These are phyloP conservation scores for Gleditsia sinensis DNA, from an alignment of 306 rosid genomes.

Conservation along the genomic window DNA sequence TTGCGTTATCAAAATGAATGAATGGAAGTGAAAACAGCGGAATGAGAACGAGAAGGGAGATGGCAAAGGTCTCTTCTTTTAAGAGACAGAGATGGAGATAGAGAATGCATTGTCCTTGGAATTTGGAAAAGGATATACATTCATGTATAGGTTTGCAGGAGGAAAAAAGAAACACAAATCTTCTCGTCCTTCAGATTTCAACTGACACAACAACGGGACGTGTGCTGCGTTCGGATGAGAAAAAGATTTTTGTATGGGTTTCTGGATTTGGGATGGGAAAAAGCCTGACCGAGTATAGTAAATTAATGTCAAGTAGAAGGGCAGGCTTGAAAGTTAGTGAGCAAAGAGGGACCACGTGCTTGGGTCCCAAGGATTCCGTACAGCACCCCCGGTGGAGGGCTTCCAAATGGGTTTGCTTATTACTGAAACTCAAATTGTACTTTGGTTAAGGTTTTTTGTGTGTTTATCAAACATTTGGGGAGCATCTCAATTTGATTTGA, in stretches of 20 bases:
- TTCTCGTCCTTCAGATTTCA: slow-evolving; percentile 25
- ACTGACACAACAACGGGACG: slow-evolving; percentile 43
- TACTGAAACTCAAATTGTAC: background rate
- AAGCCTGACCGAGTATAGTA: background rate
- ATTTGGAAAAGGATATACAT: slow-evolving; percentile 44
- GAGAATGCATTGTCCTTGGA: slow-evolving; percentile 40
- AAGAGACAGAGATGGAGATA: slow-evolving; percentile 24
- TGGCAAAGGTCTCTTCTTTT: slow-evolving; percentile 37
- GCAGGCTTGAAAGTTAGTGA: slow-evolving; percentile 23
- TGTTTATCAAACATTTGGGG: slow-evolving; percentile 39
- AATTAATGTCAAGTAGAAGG: background rate
- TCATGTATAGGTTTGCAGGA: slow-evolving; percentile 23
- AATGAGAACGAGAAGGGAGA: background rate
- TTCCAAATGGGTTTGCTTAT: too few relatives aligned
- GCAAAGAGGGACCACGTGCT: slow-evolving; percentile 41
- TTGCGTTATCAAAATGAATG: background rate
- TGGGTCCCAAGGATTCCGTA: slow-evolving; percentile 19
- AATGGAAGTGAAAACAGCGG: background rate
- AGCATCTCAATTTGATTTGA: slow-evolving; percentile 30
- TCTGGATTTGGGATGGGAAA: background rate
- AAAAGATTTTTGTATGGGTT: background rate
- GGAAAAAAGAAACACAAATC: slow-evolving; percentile 46
- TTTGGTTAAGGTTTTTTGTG: slow-evolving; percentile 20
- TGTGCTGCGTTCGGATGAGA: background rate
- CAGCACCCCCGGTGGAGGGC: too few relatives aligned